Evolutionary conservation across 2,329 filamentous ascomycete genomes (phyloP), one percentile per base, ranked within the genome.

Genomic region (Lachnellula subtilissima): DNA sequence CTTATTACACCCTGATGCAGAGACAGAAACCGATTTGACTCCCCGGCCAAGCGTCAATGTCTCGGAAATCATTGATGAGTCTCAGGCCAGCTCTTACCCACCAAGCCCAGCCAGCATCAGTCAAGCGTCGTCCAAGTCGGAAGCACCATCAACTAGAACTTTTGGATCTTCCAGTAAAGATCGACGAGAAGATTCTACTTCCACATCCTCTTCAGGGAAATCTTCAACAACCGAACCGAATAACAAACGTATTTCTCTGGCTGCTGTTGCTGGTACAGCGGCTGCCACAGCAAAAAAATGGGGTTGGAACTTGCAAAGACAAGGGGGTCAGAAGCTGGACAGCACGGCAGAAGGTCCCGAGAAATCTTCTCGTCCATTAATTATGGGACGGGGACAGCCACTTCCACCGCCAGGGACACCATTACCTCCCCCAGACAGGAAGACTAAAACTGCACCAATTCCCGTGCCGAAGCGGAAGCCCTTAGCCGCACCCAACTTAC

Each of bases 371-470:
- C 82, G 89, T 64, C 91, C 91, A 2, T 59, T 64, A 11, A 61
- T 69, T 3, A 91, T 95, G 76, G 91, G 91, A 1, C 82, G 91
- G 40, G 91, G 91, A 0, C 86, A 88, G 64, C 91, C 91, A 1
- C 75, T 96, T 17, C 91, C 90, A 48, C 90, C 91, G 8, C 89
- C 88, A 2, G 91, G 91, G 2, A 85, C 81, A 46, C 91, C 91
- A 3, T 77, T 96, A 1, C 91, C 91, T 2, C 82, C 78, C 43
- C 87, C 86, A 1, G 82, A 85, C 37, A 81, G 78, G 53, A 80
- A 76, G 55, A 79, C 82, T 6, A 83, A 81, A 66, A 79, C 81
- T 46, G 80, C 78, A 48, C 75, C 80, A 15, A 80, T 77, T 56
- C 76, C 76, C 28, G 76, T 85, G 1, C 82, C 85, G 3, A 86